These are phyloP conservation scores for Vitis hybrid DNA, from an alignment of 177 flowering plant genomes.

Conservation along the genomic window DNA sequence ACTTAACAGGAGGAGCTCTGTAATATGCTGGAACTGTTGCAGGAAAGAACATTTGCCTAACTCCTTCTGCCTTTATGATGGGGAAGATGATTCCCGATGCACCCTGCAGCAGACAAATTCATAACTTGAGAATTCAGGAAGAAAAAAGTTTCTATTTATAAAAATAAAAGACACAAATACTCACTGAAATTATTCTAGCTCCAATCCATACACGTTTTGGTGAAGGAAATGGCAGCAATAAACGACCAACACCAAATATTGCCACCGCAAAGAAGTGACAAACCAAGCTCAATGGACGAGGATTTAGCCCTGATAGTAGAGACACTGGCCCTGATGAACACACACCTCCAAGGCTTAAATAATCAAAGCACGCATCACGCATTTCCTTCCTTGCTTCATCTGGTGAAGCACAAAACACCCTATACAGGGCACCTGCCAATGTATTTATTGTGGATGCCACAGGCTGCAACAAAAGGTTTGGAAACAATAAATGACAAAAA, in stretches of 20 bases:
- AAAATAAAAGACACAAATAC: neutral
- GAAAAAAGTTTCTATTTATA: no score
- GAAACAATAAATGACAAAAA: neutral
- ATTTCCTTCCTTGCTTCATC: slow-evolving; percentile 49
- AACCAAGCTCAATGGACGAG: slow-evolving; percentile 47
- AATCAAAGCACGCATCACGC: slow-evolving; percentile 52
- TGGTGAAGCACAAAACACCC: slow-evolving; percentile 45
- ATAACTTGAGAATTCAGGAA: no score
- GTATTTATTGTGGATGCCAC: slow-evolving; percentile 54
- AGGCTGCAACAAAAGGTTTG: slow-evolving; percentile 31
- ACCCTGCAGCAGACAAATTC: slow-evolving; percentile 21
- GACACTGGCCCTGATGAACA: slow-evolving; percentile 43
- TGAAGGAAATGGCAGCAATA: slow-evolving; percentile 45
- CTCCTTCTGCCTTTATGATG: slow-evolving; percentile 54
- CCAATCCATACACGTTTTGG: slow-evolving; percentile 48
- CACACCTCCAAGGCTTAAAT: slow-evolving; percentile 46
- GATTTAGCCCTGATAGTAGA: slow-evolving; percentile 47
- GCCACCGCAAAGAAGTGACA: slow-evolving; percentile 52
- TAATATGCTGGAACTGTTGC: slow-evolving; percentile 55
- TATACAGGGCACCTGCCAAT: slow-evolving; percentile 50
- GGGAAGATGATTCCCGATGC: slow-evolving; percentile 60
- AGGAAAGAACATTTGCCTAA: slow-evolving; percentile 54
- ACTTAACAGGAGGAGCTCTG: slow-evolving; percentile 41
- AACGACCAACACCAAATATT: slow-evolving; percentile 41
- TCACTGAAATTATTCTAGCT: slow-evolving; percentile 40